Evolutionary conservation across 1,139 yeast species (phyloP).

Genomic region (Dujonia santamariae): DNA sequence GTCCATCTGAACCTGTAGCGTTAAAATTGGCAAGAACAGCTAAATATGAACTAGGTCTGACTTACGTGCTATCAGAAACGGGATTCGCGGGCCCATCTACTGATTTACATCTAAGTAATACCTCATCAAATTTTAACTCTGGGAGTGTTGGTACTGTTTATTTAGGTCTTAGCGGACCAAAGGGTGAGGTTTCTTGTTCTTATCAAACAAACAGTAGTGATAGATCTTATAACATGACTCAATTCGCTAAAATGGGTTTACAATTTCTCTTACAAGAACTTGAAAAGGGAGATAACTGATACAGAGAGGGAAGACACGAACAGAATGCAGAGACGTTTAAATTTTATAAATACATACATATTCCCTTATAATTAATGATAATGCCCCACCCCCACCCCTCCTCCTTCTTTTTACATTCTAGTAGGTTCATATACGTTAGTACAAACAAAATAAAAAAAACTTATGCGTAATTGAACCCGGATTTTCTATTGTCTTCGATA

Average conservation of each 20-base stretch:
- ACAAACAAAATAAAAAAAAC: no score
- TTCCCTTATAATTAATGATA: neutral
- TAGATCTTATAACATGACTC: slow-evolving; percentile 67
- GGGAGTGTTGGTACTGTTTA: slow-evolving; percentile 63
- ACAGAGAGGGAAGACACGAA: no score
- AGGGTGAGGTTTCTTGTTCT: slow-evolving; percentile 50
- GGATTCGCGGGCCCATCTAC: slow-evolving; percentile 83
- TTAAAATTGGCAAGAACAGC: slow-evolving; percentile 73
- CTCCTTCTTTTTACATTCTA: neutral
- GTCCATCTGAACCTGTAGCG: slow-evolving; percentile 79
- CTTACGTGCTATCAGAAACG: slow-evolving; percentile 78
- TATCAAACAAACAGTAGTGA: slow-evolving; percentile 45
- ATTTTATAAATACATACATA: no score
- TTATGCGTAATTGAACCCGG: no score
- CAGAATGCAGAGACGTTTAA: no score
- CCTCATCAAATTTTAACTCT: slow-evolving; percentile 11
- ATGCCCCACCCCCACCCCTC: neutral
- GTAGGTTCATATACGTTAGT: no score
- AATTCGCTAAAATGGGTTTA: slow-evolving; percentile 68
- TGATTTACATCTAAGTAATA: slow-evolving; percentile 32
- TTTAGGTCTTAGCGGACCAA: slow-evolving; percentile 70
- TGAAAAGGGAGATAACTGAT: slow-evolving; percentile 6
- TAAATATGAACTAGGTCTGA: slow-evolving; percentile 76
- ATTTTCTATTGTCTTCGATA: no score
- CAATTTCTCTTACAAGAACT: slow-evolving; percentile 52